Evolutionary conservation across 1,139 yeast species (phyloP), one percentile per base, ranked within the genome.

Genomic region (Zygosaccharomyces sapae): DNA sequence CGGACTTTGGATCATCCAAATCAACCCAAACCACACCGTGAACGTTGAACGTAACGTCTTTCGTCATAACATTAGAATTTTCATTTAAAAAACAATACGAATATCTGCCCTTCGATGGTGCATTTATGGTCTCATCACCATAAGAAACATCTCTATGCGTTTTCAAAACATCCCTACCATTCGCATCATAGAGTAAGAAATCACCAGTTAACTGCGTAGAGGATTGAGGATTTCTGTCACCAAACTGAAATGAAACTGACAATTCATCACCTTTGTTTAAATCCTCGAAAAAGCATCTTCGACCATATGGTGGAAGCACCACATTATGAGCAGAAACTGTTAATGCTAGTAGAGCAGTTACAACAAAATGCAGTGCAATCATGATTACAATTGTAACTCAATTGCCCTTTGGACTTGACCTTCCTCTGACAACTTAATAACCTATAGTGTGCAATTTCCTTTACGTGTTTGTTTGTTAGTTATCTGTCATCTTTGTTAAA

Each of bases 31-130:
- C 81, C 39, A 87, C 89, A 35, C 97, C 97, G 64, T 89, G 96
- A 51, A 90, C 89, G 68, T 92, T 92, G 77, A 92, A 92, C 1
- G 96, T 84, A 38, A 92, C 96, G 65, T 92, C 98, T 69, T 88
- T 83, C 49, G 92, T 88, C 48, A 77, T 81, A 50, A 83, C 69
- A 33, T 80, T 75, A 9, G 86, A 74, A 59, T 78, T 81, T 66
- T 89, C 97, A 69, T 92, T 92, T 55, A 90, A 80, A 74, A 92
- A 92, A 71, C 98, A 92, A 75, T 86, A 92, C 56, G 80, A 77
- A 72, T 81, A 86, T 63, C 83, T 86, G 45, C 98, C 98, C 47
- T 72, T 69, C 49, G 73, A 66, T 44, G 76, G 71, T 47, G 95
- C 92, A 52, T 73, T 79, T 53, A 86, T 70, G 20, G 80, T 73